These are phyloP conservation scores for Mycena amicta DNA, from an alignment of 768 basidiomycete genomes.

Conservation along the genomic window DNA sequence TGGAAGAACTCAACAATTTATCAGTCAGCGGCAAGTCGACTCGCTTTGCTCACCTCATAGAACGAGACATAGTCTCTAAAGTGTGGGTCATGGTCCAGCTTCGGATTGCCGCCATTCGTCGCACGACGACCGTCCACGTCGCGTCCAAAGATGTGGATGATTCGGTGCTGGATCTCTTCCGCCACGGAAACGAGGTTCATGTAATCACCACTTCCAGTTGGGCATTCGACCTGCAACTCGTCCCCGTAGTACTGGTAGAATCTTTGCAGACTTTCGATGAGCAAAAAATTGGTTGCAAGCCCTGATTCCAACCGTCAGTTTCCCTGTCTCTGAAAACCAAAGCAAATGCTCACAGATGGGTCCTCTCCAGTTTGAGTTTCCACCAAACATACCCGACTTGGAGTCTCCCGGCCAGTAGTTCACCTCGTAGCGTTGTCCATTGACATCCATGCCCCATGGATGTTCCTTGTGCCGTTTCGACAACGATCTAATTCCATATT, in stretches of 20 bases:
- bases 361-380: conserved; percentile 98
- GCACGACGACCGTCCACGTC: conserved; percentile 86
- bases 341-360: conserved; percentile 64
- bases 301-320: conserved; percentile 45
- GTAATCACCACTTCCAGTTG: conserved; percentile 94
- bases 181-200: conserved; percentile 95
- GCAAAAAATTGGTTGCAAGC: conserved; percentile 94
- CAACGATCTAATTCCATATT: conserved; percentile 96
- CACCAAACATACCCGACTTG: conserved; percentile 95
- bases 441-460: conserved; percentile 94
- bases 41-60: conserved; percentile 68
- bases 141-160: conserved; percentile 97
- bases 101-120: conserved; percentile 87
- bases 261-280: conserved; percentile 94
- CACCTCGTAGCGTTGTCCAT: conserved; percentile 90
- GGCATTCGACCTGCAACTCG: conserved; percentile 92
- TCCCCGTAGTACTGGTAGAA: conserved; percentile 99
- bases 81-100: conserved; percentile 88
- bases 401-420: conserved; percentile 99
- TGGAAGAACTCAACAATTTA: conserved; percentile 78
- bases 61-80: conserved; percentile 98
- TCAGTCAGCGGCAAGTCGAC: neutral
- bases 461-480: conserved; percentile 89
- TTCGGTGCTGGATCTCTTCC: conserved; percentile 98
- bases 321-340: neutral